Evolutionary conservation across 352 stramenopile genomes (phyloP), one percentile per base, ranked within the genome.

Genomic region (Aphanomyces stellatus): DNA sequence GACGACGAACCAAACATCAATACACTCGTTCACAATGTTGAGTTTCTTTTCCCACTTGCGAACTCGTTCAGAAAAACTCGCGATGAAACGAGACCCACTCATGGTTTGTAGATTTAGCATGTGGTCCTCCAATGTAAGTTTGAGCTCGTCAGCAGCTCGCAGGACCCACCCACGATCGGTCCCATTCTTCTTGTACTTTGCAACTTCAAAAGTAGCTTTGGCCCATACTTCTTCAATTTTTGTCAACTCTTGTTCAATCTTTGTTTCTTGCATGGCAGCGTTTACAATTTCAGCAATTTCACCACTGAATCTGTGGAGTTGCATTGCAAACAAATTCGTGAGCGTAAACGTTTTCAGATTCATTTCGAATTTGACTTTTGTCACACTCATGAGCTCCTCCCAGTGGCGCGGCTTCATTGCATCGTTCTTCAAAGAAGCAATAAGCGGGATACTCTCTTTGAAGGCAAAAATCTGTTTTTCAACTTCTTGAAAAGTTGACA

Each of bases 211-310:
- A 15, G 84, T 69, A 0, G 88, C 90, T 53, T 93, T 94, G 1
- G 85, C 72, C 92, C 92, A 98, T n/a, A 80, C 76, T 51, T 93
- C 82, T 69, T 98, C 88, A 49, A 98, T 96, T 69, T 97, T 96
- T 1, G 86, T 34, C 33, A 98, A 88, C 64, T 97, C 89, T 62
- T 96, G 91, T 65, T 98, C 91, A 41, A 98, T 98, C 65, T 97
- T 98, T 62, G 90, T 81, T 74, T 98, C 92, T 69, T 98, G 88
- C 80, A 97, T 94, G 2, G 92, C 90, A 19, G 90, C 82, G 41
- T 96, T 96, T 33, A 98, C 88, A 59, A 98, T 97, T 48, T 96
- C 92, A 8, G 88, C 88, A n/a, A 98, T 96, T 56, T 96, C 83
- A 8, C 63, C 82, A 3, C 81, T 87, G 56, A 96, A 98, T 3